phyloP scores from a whole-genome alignment of 306 rosid species.

The cucumber (Cucumis sativus) region Cucumber_9930_V3 NC_026655.2:9834501-9835000 shows the following conservation, averaged over 20 bases:
- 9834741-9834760: background rate
- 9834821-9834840: too few relatives aligned
- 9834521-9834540: conserved; percentile 84
- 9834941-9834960: too few relatives aligned
- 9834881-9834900: too few relatives aligned
- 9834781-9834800: background rate
- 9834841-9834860: too few relatives aligned
- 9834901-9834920: too few relatives aligned
- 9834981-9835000: too few relatives aligned
- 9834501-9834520: conserved; percentile 80
- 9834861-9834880: too few relatives aligned
- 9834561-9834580: conserved; percentile 8
- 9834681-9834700: background rate
- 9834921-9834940: too few relatives aligned
- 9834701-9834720: background rate
- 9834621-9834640: background rate
- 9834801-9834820: background rate
- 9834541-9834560: conserved; percentile 90
- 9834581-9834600: background rate
- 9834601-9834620: background rate
- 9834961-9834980: too few relatives aligned
- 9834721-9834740: background rate
- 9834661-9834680: background rate
- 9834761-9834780: background rate
- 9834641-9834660: background rate